Base-by-base conservation (phyloP, 306 rosid genomes). In the Vigna unguiculata region DNA sequence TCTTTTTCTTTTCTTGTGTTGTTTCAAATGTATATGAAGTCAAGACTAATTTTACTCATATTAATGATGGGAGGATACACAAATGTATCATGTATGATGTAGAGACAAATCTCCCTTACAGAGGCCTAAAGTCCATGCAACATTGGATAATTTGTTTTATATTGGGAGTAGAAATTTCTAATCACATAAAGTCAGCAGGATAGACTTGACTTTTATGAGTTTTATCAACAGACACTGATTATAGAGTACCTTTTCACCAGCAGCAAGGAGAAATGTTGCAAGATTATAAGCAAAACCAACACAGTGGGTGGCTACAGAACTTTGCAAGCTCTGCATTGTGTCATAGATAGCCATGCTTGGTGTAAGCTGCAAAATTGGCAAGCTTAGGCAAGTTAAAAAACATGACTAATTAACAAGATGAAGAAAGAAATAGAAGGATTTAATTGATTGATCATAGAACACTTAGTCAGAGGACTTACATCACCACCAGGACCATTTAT, bases 401-500 rank as follows among this genome's bases (percentile, higher is more conserved):
- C 64, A 71, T 13, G 45, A 55, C 47, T 65, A 73, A 38, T 21
- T 40, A 77, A 82, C 58, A 73, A 70, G 30, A 38, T 22, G 46
- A 40, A 66, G 84, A 54, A 75, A 52, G 47, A 76, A 30, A 64
- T 21, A 70, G 57, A 63, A 11, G 53, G 36, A 69, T 20, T 53
- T 54, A 57, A 64, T 64, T 71, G 78, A 65, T 52, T 63, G 63
- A 75, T 75, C 75, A 45, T 16, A 57, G 74, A 38, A 71, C 51
- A 48, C 72, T 40, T 11, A 74, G 36, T 63, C 63, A 51, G 6
- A 15, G 38, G 13, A 78, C 98, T 92, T 87, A 95, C 99, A 85
- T 95, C 99, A 78, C 99, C 99, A 76, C 99, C 99, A 79, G 96
- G 97, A 67, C 94, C 91, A 81, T 92, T 90, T 83, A 95, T 87